Percentiles rank a stretch among this genome's conserved stretches.
Conservation (phyloP, 768 basidiomycete species). For the Candolleomyces aberdarensis region DNA sequence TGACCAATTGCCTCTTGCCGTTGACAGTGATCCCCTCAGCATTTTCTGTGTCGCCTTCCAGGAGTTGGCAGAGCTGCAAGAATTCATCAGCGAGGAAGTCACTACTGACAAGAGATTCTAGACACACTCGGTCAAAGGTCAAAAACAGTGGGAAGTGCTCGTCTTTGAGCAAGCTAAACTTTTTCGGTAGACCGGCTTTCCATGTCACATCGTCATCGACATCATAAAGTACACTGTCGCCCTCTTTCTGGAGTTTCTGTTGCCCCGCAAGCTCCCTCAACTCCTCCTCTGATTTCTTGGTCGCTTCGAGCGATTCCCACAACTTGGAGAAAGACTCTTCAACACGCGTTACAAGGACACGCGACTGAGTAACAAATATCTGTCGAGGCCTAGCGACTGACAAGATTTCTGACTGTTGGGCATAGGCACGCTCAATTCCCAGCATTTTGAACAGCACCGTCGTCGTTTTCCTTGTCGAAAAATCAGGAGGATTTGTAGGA, state of each 20-base stretch:
- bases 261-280: not conserved
- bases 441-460: constrained; percentile 12
- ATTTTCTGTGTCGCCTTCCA: constrained; percentile 40
- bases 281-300: not conserved
- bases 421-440: constrained; percentile 2
- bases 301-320: not conserved
- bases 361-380: constrained; percentile 7
- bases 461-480: constrained; percentile 6
- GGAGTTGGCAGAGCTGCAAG: constrained; percentile 39
- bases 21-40: not conserved
- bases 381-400: constrained; percentile 3
- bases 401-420: not conserved
- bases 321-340: constrained; percentile 2
- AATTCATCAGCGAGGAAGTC: not conserved
- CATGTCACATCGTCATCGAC: constrained; percentile 43
- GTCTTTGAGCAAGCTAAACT: constrained; percentile 51
- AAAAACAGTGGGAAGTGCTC: constrained; percentile 66
- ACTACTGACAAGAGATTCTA: not conserved
- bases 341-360: constrained; percentile 1
- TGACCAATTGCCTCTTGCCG: constrained; percentile 21
- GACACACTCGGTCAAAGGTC: constrained; percentile 54
- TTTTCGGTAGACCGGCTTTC: constrained; percentile 45
- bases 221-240: constrained; percentile 14
- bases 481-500: not conserved
- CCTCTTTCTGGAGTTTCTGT: not conserved